Evolutionary conservation across 345 rosid genomes (phyloP).

Genomic region (Hevea brasiliensis): DNA sequence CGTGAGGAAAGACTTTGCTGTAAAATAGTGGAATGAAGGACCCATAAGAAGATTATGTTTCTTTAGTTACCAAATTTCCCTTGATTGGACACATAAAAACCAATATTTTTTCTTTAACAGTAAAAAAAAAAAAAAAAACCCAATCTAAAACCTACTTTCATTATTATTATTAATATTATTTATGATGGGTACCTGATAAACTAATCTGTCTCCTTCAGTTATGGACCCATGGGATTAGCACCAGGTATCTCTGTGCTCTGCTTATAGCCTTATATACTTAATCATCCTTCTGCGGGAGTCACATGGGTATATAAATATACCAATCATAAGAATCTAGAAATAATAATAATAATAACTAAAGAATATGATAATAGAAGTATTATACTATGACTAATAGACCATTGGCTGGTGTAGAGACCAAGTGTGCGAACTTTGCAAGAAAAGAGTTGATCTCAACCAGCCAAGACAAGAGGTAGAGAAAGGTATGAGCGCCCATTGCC

Average conservation of each 20-base stretch:
- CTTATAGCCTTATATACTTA: conserved; percentile 1
- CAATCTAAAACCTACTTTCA: not conserved
- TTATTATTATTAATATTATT: not conserved
- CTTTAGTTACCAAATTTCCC: not conserved
- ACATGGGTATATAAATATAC: no score
- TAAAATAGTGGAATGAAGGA: not conserved
- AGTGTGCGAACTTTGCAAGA: not conserved
- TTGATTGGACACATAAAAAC: conserved; percentile 12
- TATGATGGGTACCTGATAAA: conserved; percentile 13
- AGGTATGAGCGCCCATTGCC: not conserved
- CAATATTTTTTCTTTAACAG: no score
- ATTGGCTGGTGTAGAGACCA: not conserved
- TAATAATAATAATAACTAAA: no score
- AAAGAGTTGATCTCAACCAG: conserved; percentile 9
- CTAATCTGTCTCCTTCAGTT: conserved; percentile 42
- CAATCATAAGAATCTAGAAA: no score
- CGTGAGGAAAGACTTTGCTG: conserved; percentile 22
- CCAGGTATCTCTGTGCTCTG: conserved; percentile 15
- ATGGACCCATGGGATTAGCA: conserved; percentile 24
- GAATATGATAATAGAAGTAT: no score
- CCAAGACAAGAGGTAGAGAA: not conserved
- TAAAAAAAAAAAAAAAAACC: no score
- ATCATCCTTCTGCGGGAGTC: not conserved
- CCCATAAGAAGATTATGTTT: conserved; percentile 2
- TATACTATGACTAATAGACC: no score